Percentiles rank a stretch among this genome's conserved stretches.
Evolutionary conservation across 371 early-diverging fungal species (phyloP).

Genomic region (Lichtheimia corymbifera): DNA sequence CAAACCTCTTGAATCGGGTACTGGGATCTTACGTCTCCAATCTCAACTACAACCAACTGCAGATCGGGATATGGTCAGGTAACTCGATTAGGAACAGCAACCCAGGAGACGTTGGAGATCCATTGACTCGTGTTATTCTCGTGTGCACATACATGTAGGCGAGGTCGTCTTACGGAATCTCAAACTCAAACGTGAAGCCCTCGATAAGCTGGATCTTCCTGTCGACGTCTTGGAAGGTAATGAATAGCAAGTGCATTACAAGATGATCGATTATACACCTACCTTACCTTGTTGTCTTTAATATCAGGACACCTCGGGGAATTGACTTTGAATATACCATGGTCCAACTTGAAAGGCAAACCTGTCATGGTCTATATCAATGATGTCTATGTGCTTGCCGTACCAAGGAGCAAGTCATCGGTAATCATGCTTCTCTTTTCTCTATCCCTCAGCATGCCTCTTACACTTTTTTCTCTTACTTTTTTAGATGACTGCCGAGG

Average conservation of each 20-base stretch:
- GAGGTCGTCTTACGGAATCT: constrained; percentile 95
- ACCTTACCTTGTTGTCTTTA: not conserved
- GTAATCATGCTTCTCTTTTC: not conserved
- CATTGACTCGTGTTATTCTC: not conserved
- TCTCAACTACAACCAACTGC: constrained; percentile 93
- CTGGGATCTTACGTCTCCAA: constrained; percentile 96
- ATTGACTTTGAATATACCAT: constrained; percentile 91
- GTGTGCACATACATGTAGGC: constrained; percentile 54
- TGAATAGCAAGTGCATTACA: not conserved
- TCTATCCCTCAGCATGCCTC: no score
- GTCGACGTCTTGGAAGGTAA: constrained; percentile 91
- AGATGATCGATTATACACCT: not conserved
- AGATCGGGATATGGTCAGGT: constrained; percentile 97
- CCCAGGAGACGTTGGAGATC: not conserved
- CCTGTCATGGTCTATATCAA: constrained; percentile 89
- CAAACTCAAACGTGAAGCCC: constrained; percentile 84
- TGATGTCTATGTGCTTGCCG: constrained; percentile 87
- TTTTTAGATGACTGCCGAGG: constrained; percentile 72
- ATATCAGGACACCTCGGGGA: constrained; percentile 69
- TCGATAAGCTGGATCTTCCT: constrained; percentile 93
- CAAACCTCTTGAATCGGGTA: constrained; percentile 87
- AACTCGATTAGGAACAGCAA: constrained; percentile 11
- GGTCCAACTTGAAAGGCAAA: constrained; percentile 93
- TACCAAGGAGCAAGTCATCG: constrained; percentile 77
- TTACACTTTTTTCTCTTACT: no score